Percentiles rank a stretch among this genome's conserved stretches.
phyloP scores from a whole-genome alignment of 306 rosid species.

The Prunus mume region DNA sequence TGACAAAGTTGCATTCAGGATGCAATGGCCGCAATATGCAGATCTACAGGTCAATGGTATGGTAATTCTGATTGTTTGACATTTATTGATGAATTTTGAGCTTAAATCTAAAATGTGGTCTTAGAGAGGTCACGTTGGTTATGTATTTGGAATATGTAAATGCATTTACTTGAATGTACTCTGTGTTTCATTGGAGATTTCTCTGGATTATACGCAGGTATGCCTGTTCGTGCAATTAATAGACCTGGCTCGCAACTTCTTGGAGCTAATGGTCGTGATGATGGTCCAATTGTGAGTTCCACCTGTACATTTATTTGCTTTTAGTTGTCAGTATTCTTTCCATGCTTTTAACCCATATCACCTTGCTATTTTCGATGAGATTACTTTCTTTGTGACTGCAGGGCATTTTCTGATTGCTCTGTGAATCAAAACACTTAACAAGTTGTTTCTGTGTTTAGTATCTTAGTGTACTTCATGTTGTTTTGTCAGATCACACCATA shows the following conservation, averaged over 20 bases:
- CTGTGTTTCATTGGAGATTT: neutral
- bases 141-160: neutral
- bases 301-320: neutral
- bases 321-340: slow-evolving; percentile 4
- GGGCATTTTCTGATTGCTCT: neutral
- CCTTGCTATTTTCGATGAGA: slow-evolving; percentile 10
- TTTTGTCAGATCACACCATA: slow-evolving; percentile 73
- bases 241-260: slow-evolving; percentile 95
- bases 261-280: slow-evolving; percentile 99
- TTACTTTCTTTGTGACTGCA: slow-evolving; percentile 13
- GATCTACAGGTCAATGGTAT: slow-evolving; percentile 93
- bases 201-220: slow-evolving; percentile 43
- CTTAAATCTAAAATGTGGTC: neutral
- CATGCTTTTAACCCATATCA: neutral
- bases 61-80: slow-evolving; percentile 15
- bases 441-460: slow-evolving; percentile 1
- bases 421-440: neutral
- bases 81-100: neutral
- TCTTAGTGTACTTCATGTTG: slow-evolving; percentile 26
- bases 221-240: slow-evolving; percentile 80
- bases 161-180: neutral
- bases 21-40: slow-evolving; percentile 98
- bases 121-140: neutral
- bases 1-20: slow-evolving; percentile 94
- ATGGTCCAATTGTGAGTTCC: slow-evolving; percentile 89